Evolutionary conservation across 768 basidiomycete species (phyloP).

Genomic region (Lentinula guzmanii): DNA sequence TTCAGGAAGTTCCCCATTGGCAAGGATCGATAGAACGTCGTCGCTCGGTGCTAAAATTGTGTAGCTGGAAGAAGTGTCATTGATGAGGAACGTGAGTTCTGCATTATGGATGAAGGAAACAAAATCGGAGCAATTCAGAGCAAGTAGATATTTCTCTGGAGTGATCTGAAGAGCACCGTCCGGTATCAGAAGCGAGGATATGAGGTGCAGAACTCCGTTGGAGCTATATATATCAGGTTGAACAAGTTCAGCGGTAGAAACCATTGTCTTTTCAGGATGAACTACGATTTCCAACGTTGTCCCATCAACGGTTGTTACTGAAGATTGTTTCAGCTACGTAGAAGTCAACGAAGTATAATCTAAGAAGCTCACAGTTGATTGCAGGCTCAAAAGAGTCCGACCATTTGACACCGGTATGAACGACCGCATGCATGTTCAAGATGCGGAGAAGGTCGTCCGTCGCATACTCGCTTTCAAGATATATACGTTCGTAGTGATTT

Average conservation of each 20-base stretch:
- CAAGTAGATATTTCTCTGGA: constrained; percentile 91
- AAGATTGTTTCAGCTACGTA: neutral
- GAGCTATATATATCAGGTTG: constrained; percentile 87
- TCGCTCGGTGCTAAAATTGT: constrained; percentile 93
- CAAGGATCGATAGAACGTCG: constrained; percentile 65
- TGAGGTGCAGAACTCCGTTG: constrained; percentile 91
- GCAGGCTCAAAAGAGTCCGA: constrained; percentile 52
- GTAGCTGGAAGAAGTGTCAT: constrained; percentile 59
- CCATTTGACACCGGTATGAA: constrained; percentile 54
- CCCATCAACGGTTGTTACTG: constrained; percentile 71
- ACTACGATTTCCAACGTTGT: constrained; percentile 54
- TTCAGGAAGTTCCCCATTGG: constrained; percentile 51
- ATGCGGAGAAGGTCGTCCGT: constrained; percentile 74
- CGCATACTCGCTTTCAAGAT: constrained; percentile 86
- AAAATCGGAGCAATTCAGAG: constrained; percentile 87
- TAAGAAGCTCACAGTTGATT: constrained; percentile 43
- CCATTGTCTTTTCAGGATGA: constrained; percentile 44
- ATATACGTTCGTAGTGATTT: constrained; percentile 72
- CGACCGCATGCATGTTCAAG: constrained; percentile 71
- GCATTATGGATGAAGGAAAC: constrained; percentile 85
- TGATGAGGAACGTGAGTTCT: constrained; percentile 63
- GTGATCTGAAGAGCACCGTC: constrained; percentile 72
- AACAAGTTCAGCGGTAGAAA: constrained; percentile 56
- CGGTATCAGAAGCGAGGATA: constrained; percentile 79
- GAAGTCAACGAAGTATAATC: constrained; percentile 9